These are phyloP conservation scores for Aspergillus steynii DNA, from an alignment of 495 filamentous ascomycete species.

Conservation along the genomic window DNA sequence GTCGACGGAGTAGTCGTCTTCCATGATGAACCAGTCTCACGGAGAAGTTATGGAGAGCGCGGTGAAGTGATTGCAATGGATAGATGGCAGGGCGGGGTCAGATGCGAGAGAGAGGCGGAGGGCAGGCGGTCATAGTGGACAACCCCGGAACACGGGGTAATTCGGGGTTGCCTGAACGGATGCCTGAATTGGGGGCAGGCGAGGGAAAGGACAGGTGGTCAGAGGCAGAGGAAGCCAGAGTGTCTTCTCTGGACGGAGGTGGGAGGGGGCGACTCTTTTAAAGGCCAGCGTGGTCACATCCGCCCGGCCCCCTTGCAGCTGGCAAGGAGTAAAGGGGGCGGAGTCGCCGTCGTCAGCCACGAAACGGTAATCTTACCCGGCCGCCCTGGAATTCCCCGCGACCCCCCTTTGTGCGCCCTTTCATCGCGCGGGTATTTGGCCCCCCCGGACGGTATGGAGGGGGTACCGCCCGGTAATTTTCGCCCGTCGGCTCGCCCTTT, in stretches of 20 bases:
- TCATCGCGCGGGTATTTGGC: neutral
- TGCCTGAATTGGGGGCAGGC: neutral
- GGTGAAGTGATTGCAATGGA: too few species aligned
- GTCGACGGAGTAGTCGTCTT: constrained; percentile 37
- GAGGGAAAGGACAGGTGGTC: constrained; percentile 40
- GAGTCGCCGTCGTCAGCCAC: constrained; percentile 22
- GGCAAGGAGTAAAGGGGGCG: constrained; percentile 20
- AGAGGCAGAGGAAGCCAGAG: constrained; percentile 11
- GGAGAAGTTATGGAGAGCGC: neutral
- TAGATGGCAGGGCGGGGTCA: neutral
- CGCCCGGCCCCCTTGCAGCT: constrained; percentile 11
- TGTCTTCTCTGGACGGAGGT: constrained; percentile 14
- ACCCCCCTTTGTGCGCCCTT: neutral
- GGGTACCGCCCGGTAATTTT: neutral
- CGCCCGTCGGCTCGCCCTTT: neutral
- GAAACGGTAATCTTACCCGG: constrained; percentile 20
- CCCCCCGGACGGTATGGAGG: neutral
- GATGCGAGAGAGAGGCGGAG: neutral
- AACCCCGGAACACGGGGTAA: constrained; percentile 4
- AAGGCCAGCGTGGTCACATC: constrained; percentile 51
- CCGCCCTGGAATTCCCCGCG: neutral
- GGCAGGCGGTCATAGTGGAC: neutral
- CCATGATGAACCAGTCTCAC: constrained; percentile 29
- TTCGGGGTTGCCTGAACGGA: neutral
- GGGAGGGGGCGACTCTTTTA: constrained; percentile 35